A percentile compares a stretch with the other conserved stretches of the same genome.
These are phyloP conservation scores for Vitis hybrid DNA, from an alignment of 177 flowering plant genomes.

Conservation along the genomic window DNA sequence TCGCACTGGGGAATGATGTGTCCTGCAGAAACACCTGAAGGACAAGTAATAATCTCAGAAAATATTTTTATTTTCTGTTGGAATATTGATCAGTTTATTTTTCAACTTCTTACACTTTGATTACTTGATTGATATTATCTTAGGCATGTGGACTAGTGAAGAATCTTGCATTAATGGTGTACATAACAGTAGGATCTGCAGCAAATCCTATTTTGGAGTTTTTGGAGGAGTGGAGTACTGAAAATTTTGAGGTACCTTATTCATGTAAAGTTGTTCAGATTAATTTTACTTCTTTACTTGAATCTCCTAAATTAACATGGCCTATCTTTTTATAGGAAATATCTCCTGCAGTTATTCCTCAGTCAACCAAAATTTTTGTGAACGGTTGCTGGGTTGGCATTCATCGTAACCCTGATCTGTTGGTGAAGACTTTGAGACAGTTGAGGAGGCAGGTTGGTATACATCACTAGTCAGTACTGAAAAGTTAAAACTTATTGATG, in stretches of 20 bases:
- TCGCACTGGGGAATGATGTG: slow-evolving; percentile 99
- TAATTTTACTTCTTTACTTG: neutral
- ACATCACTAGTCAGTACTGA: too few relatives aligned
- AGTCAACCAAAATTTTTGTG: slow-evolving; percentile 94
- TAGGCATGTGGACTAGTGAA: slow-evolving; percentile 99
- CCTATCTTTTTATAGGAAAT: slow-evolving; percentile 63
- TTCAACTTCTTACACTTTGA: neutral
- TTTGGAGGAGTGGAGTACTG: slow-evolving; percentile 96
- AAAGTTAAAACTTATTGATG: too few relatives aligned
- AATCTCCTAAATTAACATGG: neutral
- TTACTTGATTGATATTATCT: slow-evolving; percentile 4
- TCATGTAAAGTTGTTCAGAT: neutral
- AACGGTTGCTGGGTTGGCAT: slow-evolving; percentile 99
- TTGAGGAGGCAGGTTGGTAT: slow-evolving; percentile 78
- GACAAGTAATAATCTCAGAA: slow-evolving; percentile 57
- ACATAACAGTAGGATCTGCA: slow-evolving; percentile 97
- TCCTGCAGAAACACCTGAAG: slow-evolving; percentile 99
- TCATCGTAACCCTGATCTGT: slow-evolving; percentile 93
- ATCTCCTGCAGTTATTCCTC: slow-evolving; percentile 96
- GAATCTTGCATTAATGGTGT: slow-evolving; percentile 96
- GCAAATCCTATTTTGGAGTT: slow-evolving; percentile 91
- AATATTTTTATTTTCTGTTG: neutral
- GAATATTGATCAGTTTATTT: neutral
- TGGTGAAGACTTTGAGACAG: slow-evolving; percentile 81
- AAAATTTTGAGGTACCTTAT: slow-evolving; percentile 79